A percentile compares a stretch with the other conserved stretches of the same genome.
Evolutionary conservation across 768 basidiomycete species (phyloP).

Genomic region (Naganishia friedmannii): DNA sequence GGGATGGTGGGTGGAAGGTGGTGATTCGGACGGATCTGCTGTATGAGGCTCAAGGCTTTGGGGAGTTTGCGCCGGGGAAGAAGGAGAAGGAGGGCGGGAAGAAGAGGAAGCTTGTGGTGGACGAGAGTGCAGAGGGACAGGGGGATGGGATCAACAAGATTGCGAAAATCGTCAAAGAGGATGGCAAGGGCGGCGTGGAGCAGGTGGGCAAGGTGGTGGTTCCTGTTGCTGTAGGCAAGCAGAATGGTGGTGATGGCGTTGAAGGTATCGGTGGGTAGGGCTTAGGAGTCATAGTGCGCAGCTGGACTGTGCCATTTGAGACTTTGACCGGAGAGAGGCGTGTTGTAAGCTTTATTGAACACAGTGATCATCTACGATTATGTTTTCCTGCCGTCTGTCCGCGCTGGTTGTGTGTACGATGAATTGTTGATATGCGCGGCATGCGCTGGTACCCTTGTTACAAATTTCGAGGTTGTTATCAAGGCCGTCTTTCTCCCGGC

Average conservation of each 20-base stretch:
- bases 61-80: slow-evolving; percentile 38
- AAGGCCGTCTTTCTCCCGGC: neutral
- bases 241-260: slow-evolving; percentile 25
- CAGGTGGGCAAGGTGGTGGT: slow-evolving; percentile 22
- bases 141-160: slow-evolving; percentile 28
- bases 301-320: neutral
- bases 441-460: too few species aligned
- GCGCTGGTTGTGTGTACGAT: too few species aligned
- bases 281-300: too few species aligned
- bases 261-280: slow-evolving; percentile 29
- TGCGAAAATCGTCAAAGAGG: slow-evolving; percentile 20
- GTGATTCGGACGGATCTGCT: slow-evolving; percentile 52
- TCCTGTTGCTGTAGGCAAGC: slow-evolving; percentile 26
- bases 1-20: slow-evolving; percentile 48
- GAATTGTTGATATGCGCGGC: too few species aligned
- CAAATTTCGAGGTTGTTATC: too few species aligned
- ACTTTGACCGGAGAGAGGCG: too few species aligned
- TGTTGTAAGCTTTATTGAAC: too few species aligned
- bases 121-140: neutral
- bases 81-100: neutral
- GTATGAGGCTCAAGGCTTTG: slow-evolving; percentile 50
- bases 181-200: neutral
- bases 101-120: slow-evolving; percentile 29
- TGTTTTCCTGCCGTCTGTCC: too few species aligned
- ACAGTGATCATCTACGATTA: too few species aligned